Percentiles rank a stretch among this genome's conserved stretches.
phyloP scores from a whole-genome alignment of 331 rosid species.

The Arachis monticola region DNA sequence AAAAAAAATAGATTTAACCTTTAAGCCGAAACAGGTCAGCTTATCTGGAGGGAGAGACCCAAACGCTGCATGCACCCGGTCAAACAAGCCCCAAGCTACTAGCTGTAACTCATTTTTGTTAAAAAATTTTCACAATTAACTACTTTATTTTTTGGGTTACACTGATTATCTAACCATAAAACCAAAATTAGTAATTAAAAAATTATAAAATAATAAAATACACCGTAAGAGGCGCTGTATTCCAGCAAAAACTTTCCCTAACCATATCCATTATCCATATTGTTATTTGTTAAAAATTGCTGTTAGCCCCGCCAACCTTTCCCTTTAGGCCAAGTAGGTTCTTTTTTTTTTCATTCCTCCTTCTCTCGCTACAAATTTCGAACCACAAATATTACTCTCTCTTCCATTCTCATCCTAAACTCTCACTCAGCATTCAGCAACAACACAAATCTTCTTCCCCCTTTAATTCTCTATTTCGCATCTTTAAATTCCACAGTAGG shows the following conservation, averaged over 20 bases:
- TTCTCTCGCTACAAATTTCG: background rate
- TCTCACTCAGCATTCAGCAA: constrained; percentile 10
- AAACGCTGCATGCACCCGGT: too few species aligned
- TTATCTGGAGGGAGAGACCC: too few species aligned
- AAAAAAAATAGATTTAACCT: too few species aligned
- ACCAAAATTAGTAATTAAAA: background rate
- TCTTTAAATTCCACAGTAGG: constrained; percentile 4
- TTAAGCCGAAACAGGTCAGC: too few species aligned
- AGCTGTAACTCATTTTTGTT: too few species aligned
- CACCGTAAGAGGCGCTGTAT: constrained; percentile 2
- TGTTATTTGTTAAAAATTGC: constrained; percentile 8
- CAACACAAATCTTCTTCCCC: constrained; percentile 46
- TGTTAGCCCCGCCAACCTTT: constrained; percentile 12
- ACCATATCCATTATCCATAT: background rate
- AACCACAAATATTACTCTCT: background rate
- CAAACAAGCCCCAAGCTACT: too few species aligned
- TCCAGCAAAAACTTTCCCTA: constrained; percentile 21
- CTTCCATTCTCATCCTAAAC: background rate
- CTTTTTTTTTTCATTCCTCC: background rate
- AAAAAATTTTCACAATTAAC: too few species aligned
- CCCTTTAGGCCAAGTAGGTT: constrained; percentile 13
- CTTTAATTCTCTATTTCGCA: constrained; percentile 45
- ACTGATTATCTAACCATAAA: background rate
- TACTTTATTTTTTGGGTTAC: background rate
- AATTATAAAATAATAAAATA: background rate